These are phyloP conservation scores for Phoenix dactylifera DNA, from an alignment of 176 grass and related monocot species.

Conservation along the genomic window DNA sequence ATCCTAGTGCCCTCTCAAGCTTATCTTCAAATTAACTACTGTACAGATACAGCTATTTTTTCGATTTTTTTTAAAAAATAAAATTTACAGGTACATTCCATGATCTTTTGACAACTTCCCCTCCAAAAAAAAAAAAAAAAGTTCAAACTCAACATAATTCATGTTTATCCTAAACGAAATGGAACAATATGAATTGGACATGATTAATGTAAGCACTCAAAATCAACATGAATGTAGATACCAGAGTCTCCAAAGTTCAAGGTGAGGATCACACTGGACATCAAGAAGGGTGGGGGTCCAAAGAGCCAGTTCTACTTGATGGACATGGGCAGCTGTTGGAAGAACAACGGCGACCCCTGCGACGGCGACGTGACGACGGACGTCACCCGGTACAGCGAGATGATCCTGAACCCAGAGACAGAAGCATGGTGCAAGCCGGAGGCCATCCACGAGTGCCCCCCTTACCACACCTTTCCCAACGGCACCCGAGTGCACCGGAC, in stretches of 20 bases:
- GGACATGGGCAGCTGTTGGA: slow-evolving; percentile 98
- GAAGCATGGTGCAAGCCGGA: slow-evolving; percentile 46
- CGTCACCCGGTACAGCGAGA: slow-evolving; percentile 91
- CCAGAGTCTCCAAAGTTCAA: slow-evolving; percentile 83
- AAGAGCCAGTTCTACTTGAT: slow-evolving; percentile 91
- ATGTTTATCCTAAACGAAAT: too few species aligned
- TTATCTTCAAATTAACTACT: too few species aligned
- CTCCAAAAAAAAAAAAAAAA: too few species aligned
- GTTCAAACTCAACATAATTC: too few species aligned
- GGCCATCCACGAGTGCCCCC: slow-evolving; percentile 47
- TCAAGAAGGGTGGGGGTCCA: slow-evolving; percentile 52
- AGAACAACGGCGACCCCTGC: slow-evolving; percentile 65
- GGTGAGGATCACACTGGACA: slow-evolving; percentile 50
- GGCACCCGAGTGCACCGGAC: slow-evolving; percentile 58
- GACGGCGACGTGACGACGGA: slow-evolving; percentile 61
- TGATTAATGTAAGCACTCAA: too few species aligned
- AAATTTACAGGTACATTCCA: too few species aligned
- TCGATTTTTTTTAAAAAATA: too few species aligned
- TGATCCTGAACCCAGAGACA: slow-evolving; percentile 84
- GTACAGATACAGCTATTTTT: too few species aligned
- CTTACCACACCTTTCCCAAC: slow-evolving; percentile 84
- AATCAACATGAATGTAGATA: slow-evolving; percentile 22
- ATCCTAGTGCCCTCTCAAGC: too few species aligned
- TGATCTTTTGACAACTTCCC: too few species aligned
- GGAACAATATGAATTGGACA: too few species aligned